Base-by-base conservation (phyloP, 139 green algal genomes). In the Chlamydomonas eustigma region DNA sequence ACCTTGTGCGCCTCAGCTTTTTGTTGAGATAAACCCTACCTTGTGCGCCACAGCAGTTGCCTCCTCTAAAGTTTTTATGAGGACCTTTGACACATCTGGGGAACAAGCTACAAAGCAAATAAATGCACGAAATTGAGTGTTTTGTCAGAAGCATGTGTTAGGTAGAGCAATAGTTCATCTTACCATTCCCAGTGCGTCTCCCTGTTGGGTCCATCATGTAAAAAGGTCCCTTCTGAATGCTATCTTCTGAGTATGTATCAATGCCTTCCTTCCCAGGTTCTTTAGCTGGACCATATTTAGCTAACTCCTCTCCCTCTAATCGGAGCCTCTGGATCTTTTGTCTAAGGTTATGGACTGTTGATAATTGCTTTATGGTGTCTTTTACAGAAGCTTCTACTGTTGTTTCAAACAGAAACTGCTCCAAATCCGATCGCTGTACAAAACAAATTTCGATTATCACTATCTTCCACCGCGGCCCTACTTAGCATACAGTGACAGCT, bases 371-470 rank as follows among this genome's bases (percentile, higher is more conserved):
- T 1, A 85, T 74, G 0, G 79, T 88, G 22, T 91, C 86, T 51
- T 84, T 51, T 0, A 93, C 90, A 2, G 37, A 74, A 0, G 80
- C 58, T 5, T 83, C 78, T 2, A 89, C 82, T 0, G 82, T 88
- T 0, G 86, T 89, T 44, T 93, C 88, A 71, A 86, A 93, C 2
- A 95, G 75, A 63, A 95, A 95, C 82, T 94, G 88, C 50, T 94
- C 79, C 39, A 88, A 44, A 2, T 95, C 90, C 1, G 86, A 90
- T 44, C 84, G 84, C 88, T 93, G 88, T 72, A 76, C 22, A 12
- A 22, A 39, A n/a, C n/a, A n/a, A 25, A 25, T 38, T 35, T n/a
- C 30, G 2, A 33, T 2, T 32, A 22, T 4, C 22, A 72, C 51
- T 37, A n/a, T n/a, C n/a, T n/a, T n/a, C n/a, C n/a, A n/a, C n/a